A percentile compares a stretch with the other conserved stretches of the same genome.
These are phyloP conservation scores for Lipomyces mesembrius DNA, from an alignment of 805 yeast species.

Conservation along the genomic window DNA sequence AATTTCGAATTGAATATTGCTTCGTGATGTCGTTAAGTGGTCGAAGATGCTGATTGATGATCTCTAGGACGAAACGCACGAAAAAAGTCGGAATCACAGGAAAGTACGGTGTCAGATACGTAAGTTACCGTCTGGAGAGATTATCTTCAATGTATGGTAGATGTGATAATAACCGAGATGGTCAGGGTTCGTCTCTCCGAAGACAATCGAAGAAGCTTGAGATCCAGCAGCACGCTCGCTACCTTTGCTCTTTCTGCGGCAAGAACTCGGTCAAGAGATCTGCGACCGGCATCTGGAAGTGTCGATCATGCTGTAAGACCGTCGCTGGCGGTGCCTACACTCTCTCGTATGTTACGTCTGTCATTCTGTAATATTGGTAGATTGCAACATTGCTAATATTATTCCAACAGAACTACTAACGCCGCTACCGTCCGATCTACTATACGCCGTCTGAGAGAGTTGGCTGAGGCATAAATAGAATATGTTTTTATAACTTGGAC, in stretches of 20 bases:
- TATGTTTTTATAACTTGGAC: constrained; percentile 18
- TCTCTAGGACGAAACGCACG: constrained; percentile 95
- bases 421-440: constrained; percentile 99
- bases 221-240: constrained; percentile 97
- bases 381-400: constrained; percentile 2
- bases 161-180: neutral
- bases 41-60: neutral
- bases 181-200: constrained; percentile 94
- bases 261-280: constrained; percentile 97
- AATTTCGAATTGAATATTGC: neutral
- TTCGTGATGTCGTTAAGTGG: neutral
- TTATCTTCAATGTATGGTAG: neutral
- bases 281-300: constrained; percentile 98
- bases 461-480: constrained; percentile 91
- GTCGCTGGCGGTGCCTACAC: constrained; percentile 99
- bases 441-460: constrained; percentile 99
- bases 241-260: constrained; percentile 99
- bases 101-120: constrained; percentile 99
- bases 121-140: constrained; percentile 13
- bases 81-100: constrained; percentile 99
- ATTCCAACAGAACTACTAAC: constrained; percentile 75
- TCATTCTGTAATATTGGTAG: neutral
- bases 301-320: constrained; percentile 92
- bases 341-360: constrained; percentile 60
- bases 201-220: constrained; percentile 99